Conservation (phyloP, 1,284 basidiomycete species). For the Phaffia rhodozyma region DNA sequence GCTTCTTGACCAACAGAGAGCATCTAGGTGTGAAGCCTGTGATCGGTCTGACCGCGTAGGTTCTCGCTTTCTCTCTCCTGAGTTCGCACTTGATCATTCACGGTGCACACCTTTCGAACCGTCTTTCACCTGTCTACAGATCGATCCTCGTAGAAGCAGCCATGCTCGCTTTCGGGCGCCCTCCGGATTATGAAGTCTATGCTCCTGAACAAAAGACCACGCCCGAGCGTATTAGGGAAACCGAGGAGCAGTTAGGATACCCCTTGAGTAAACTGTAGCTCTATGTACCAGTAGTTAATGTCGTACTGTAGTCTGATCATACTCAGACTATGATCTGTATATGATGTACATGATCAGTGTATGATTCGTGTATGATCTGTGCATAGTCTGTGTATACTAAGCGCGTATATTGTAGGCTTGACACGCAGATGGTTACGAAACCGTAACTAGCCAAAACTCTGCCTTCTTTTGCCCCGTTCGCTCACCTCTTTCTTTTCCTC, state of each 20-base stretch:
- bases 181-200: background rate
- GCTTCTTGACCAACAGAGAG: conserved; percentile 10
- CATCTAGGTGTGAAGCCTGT: conserved; percentile 8
- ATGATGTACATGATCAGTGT: too few species aligned
- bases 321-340: too few species aligned
- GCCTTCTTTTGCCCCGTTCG: background rate
- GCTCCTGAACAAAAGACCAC: background rate
- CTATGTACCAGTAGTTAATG: too few species aligned
- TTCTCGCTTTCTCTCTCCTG: background rate
- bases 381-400: too few species aligned
- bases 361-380: too few species aligned
- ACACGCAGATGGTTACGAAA: too few species aligned
- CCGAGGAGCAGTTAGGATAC: too few species aligned
- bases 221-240: background rate
- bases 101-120: too few species aligned
- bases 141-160: conserved; percentile 6
- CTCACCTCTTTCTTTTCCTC: background rate
- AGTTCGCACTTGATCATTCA: background rate
- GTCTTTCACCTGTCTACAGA: background rate
- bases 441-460: background rate
- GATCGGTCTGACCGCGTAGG: conserved; percentile 1
- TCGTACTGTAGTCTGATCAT: too few species aligned
- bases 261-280: too few species aligned
- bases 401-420: too few species aligned
- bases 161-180: background rate